A percentile compares a stretch with the other conserved stretches of the same genome.
Conservation (phyloP, 768 basidiomycete genomes). For the Leccinum sublutescens region DNA sequence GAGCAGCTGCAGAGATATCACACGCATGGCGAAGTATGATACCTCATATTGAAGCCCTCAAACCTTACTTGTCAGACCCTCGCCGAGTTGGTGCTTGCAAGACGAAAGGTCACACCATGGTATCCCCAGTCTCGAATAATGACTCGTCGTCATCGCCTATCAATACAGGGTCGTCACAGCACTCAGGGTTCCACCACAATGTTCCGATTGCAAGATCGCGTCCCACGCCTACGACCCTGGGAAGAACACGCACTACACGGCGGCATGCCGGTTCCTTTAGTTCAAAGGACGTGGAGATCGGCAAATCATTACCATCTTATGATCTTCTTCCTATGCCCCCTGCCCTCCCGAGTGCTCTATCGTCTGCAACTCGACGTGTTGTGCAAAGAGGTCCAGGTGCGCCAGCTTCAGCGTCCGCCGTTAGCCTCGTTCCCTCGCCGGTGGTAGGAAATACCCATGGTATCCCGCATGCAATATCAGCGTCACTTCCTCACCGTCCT, state of each 20-base stretch:
- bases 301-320: slow-evolving; percentile 73
- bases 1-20: slow-evolving; percentile 84
- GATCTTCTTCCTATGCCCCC: slow-evolving; percentile 36
- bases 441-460: slow-evolving; percentile 5
- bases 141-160: slow-evolving; percentile 30
- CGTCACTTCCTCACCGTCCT: slow-evolving; percentile 15
- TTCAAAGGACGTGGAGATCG: slow-evolving; percentile 86
- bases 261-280: slow-evolving; percentile 97
- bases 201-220: slow-evolving; percentile 32
- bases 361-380: slow-evolving; percentile 42
- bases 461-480: slow-evolving; percentile 7
- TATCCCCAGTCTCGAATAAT: slow-evolving; percentile 21
- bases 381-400: slow-evolving; percentile 49
- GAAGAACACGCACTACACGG: slow-evolving; percentile 56
- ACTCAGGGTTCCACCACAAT: slow-evolving; percentile 20
- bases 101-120: slow-evolving; percentile 25
- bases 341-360: slow-evolving; percentile 24
- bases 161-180: slow-evolving; percentile 27
- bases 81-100: slow-evolving; percentile 36
- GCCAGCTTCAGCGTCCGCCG: slow-evolving; percentile 32
- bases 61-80: slow-evolving; percentile 54
- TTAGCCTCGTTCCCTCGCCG: slow-evolving; percentile 15
- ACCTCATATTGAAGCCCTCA: slow-evolving; percentile 68
- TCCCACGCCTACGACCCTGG: slow-evolving; percentile 29
- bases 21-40: slow-evolving; percentile 79